Percentiles rank a stretch among this genome's conserved stretches.
Evolutionary conservation across 2,329 filamentous ascomycete genomes (phyloP).

Genomic region (Dothistroma pini): DNA sequence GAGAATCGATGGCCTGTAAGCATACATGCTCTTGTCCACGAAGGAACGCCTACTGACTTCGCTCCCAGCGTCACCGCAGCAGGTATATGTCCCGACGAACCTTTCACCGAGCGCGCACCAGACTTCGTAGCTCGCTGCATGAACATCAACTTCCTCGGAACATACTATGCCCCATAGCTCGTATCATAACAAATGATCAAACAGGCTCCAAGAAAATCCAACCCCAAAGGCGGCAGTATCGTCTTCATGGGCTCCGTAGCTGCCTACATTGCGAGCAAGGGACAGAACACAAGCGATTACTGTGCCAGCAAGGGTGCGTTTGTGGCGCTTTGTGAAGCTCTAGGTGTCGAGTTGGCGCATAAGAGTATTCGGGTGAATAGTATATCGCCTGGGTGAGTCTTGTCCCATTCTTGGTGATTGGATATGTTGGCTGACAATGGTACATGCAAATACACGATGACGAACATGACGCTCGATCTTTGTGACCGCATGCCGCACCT

Average conservation of each 20-base stretch:
- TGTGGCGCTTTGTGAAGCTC: background rate
- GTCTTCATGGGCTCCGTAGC: conserved; percentile 5
- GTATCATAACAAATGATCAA: conserved; percentile 1
- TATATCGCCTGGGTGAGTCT: conserved; percentile 6
- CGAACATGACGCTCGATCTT: too few species aligned
- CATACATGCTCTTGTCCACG: too few species aligned
- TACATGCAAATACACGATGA: too few species aligned
- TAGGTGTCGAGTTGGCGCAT: background rate
- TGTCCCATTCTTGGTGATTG: too few species aligned
- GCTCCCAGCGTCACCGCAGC: too few species aligned
- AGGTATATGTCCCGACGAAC: too few species aligned
- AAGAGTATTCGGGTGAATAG: conserved; percentile 4
- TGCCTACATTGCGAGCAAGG: conserved; percentile 5
- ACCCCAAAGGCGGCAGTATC: background rate
- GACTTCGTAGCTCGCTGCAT: conserved; percentile 1
- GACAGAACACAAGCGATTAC: conserved; percentile 8
- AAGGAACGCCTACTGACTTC: too few species aligned
- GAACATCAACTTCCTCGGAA: background rate
- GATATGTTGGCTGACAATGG: too few species aligned
- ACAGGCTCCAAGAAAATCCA: background rate
- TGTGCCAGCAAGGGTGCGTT: conserved; percentile 6
- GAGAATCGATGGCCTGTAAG: too few species aligned
- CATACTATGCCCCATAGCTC: conserved; percentile 4
- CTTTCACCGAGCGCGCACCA: background rate
- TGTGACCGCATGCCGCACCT: too few species aligned